Evolutionary conservation across 1,139 yeast genomes (phyloP), one percentile per base, ranked within the genome.

Genomic region (Yamadazyma pseudoaaseri): DNA sequence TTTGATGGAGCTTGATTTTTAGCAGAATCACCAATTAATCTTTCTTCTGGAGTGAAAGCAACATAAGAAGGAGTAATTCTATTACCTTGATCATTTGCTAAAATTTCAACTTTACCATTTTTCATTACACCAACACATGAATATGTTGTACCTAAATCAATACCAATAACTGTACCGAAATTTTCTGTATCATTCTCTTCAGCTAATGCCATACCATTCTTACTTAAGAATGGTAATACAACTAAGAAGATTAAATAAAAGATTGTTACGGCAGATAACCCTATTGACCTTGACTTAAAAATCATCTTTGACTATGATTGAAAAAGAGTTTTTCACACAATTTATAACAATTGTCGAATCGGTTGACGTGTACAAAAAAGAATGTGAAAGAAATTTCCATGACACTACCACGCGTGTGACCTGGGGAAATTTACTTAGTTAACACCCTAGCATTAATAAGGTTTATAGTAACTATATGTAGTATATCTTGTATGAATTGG

Each of bases 101-200:
- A 70, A 51, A 87, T 87, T 65, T 86, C 96, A 39, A 89, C 96
- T 56, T 86, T 81, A 47, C 95, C 96, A 43, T 81, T 76, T 62
- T 84, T 83, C 95, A 87, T 86, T 30, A 86, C 95, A 56, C 95
- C 96, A 32, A 87, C 96, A 78, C 96, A 87, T 6, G 96, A 86
- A 67, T 86, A 86, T 20, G 72, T 66, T 30, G 96, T 86, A 56
- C 96, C 96, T 62, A 89, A 76, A 72, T 84, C 94, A 46, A 84
- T 84, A 60, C 94, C 94, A 52, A 84, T 83, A 27, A 83, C 92
- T 5, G 90, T 82, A 50, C 90, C 92, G 48, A 82, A 83, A 51
- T 61, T 72, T 39, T 76, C 81, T 26, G 68, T 61, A 31, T 60
- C 80, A 34, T 57, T 61, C 35, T 56, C 63, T 42, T 56, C 56